phyloP scores from a whole-genome alignment of 345 rosid species.

The Salix caprea region DNA sequence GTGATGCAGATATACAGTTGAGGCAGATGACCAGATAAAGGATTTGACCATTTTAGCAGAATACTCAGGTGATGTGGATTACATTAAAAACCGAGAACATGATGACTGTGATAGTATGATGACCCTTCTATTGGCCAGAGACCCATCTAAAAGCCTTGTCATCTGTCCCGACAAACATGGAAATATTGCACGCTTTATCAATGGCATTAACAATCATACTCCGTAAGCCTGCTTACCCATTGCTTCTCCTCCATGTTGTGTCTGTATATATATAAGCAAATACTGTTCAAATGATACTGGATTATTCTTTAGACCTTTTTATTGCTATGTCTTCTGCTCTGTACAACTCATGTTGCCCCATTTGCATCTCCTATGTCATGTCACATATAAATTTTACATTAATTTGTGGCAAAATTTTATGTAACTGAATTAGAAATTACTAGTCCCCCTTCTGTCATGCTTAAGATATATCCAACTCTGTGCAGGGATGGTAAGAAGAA shows the following conservation, averaged over 20 bases:
- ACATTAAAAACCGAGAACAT: slow-evolving; percentile 59
- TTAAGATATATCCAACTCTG: slow-evolving; percentile 27
- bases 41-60: slow-evolving; percentile 82
- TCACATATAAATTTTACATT: neutral
- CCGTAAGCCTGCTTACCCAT: slow-evolving; percentile 44
- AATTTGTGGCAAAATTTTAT: neutral
- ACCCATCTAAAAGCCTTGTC: slow-evolving; percentile 64
- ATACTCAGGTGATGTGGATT: slow-evolving; percentile 92
- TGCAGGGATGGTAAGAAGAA: slow-evolving; percentile 88
- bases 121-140: slow-evolving; percentile 73
- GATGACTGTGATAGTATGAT: slow-evolving; percentile 91
- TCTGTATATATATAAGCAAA: neutral
- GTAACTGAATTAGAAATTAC: neutral
- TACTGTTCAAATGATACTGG: neutral
- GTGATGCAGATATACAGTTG: slow-evolving; percentile 71
- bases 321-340: neutral
- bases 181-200: slow-evolving; percentile 85
- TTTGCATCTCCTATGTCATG: neutral
- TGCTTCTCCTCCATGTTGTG: slow-evolving; percentile 6
- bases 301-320: neutral
- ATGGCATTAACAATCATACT: slow-evolving; percentile 82
- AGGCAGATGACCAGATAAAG: slow-evolving; percentile 75
- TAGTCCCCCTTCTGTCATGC: slow-evolving; percentile 5
- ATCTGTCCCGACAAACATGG: slow-evolving; percentile 88
- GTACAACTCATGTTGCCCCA: neutral